Percentiles rank a stretch among this genome's conserved stretches.
phyloP scores from a whole-genome alignment of 225 moss, liverwort and hornwort genomes.

The Pleurozium schreberi region DNA sequence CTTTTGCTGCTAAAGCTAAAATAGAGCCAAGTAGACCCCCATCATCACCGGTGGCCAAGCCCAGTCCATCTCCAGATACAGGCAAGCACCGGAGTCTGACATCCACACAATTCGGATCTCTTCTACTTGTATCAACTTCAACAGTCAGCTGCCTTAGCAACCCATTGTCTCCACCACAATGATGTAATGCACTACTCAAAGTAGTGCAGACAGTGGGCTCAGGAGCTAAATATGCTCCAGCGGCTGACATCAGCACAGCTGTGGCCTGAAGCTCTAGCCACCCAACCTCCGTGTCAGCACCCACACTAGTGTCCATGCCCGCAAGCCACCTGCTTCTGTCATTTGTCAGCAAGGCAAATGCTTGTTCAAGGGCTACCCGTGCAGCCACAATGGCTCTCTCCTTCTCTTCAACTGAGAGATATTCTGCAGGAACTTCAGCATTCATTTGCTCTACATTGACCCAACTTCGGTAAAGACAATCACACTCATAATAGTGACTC shows the following conservation, averaged over 20 bases:
- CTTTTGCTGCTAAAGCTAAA: slow-evolving; percentile 77
- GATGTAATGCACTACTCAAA: slow-evolving; percentile 70
- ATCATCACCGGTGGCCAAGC: slow-evolving; percentile 47
- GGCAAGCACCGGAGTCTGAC: slow-evolving; percentile 70
- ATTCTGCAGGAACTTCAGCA: slow-evolving; percentile 45
- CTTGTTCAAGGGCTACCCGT: slow-evolving; percentile 63
- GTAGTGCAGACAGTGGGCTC: slow-evolving; percentile 92
- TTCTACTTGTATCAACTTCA: slow-evolving; percentile 51
- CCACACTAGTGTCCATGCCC: slow-evolving; percentile 47
- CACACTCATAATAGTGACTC: slow-evolving; percentile 93
- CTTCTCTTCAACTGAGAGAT: slow-evolving; percentile 77
- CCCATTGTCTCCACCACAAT: slow-evolving; percentile 76
- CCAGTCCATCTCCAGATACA: slow-evolving; percentile 76
- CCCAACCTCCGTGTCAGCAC: slow-evolving; percentile 47
- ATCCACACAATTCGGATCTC: slow-evolving; percentile 68
- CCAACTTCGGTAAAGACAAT: slow-evolving; percentile 92
- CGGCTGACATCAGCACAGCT: slow-evolving; percentile 59
- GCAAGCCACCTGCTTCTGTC: slow-evolving; percentile 75
- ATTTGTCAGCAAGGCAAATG: slow-evolving; percentile 50
- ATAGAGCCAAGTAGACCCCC: slow-evolving; percentile 84
- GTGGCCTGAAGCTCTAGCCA: slow-evolving; percentile 77
- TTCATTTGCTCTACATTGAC: slow-evolving; percentile 69
- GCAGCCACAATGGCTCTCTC: slow-evolving; percentile 70
- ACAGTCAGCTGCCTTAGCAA: slow-evolving; percentile 70
- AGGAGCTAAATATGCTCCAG: slow-evolving; percentile 67